Percentiles rank a stretch among this genome's conserved stretches.
phyloP scores from a whole-genome alignment of 495 filamentous ascomycete species.

The Penicillium robsamsonii region DNA sequence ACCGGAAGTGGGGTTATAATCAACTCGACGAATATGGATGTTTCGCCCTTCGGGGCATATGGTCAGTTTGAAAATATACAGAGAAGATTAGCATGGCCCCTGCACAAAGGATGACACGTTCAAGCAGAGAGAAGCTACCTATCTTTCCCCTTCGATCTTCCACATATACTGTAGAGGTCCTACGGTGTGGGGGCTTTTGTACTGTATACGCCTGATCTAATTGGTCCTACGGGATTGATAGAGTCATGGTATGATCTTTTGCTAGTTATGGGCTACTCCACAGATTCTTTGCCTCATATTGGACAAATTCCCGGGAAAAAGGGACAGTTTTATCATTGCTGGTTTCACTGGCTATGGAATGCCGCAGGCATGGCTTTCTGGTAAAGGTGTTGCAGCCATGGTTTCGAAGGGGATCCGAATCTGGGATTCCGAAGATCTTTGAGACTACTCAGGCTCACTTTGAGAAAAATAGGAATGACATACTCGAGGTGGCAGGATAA shows the following conservation, averaged over 20 bases:
- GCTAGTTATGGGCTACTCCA: too few species aligned
- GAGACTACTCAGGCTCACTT: not conserved
- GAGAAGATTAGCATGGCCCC: slow-evolving; percentile 99
- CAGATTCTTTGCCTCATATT: too few species aligned
- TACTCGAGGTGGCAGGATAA: too few species aligned
- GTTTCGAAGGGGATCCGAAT: slow-evolving; percentile 4
- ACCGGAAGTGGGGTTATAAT: not conserved
- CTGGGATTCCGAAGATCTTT: not conserved
- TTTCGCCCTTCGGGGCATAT: slow-evolving; percentile 67
- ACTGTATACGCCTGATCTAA: not conserved
- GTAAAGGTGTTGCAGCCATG: slow-evolving; percentile 40
- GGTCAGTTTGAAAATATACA: slow-evolving; percentile 80
- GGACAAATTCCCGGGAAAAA: slow-evolving; percentile 8
- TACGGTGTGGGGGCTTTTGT: not conserved
- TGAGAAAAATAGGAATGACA: not conserved
- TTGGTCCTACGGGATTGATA: not conserved
- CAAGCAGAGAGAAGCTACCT: slow-evolving; percentile 92
- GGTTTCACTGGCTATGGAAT: slow-evolving; percentile 48
- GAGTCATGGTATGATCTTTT: too few species aligned
- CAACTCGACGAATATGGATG: not conserved
- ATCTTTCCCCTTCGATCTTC: slow-evolving; percentile 52
- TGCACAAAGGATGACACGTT: slow-evolving; percentile 99
- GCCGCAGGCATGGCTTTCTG: slow-evolving; percentile 40
- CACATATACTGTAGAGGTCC: not conserved
- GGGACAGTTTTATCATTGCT: slow-evolving; percentile 38